phyloP scores from a whole-genome alignment of 768 basidiomycete species.

The Panus rudis region DNA sequence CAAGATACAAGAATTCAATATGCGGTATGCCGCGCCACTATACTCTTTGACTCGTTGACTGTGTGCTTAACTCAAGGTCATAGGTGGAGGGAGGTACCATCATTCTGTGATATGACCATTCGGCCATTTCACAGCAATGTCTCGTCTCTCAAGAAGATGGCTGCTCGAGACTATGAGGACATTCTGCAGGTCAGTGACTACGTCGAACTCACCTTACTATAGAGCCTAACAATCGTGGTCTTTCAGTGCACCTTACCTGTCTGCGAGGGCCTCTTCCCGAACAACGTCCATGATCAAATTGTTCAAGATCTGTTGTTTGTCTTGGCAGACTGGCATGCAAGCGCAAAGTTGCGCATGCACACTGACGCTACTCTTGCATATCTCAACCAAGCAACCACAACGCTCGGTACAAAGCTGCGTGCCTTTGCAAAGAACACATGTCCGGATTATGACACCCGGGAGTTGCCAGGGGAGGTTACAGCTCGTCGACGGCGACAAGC shows the following conservation, averaged over 20 bases:
- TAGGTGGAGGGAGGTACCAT: too few relatives aligned
- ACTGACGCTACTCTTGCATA: conserved; percentile 18
- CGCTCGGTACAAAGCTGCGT: conserved; percentile 14
- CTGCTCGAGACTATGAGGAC: not conserved
- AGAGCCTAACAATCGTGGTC: not conserved
- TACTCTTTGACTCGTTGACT: not conserved
- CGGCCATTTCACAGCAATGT: conserved; percentile 9
- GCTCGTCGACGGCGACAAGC: conserved; percentile 10
- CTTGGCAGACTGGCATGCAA: conserved; percentile 26
- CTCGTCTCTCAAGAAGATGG: conserved; percentile 15
- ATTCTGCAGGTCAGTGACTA: conserved; percentile 15
- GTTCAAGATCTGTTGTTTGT: conserved; percentile 4
- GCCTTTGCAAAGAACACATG: conserved; percentile 23
- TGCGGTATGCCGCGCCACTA: conserved; percentile 11
- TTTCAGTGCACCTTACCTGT: conserved; percentile 29
- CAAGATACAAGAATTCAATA: conserved; percentile 19
- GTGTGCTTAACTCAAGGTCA: conserved; percentile 1
- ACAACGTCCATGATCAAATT: conserved; percentile 14
- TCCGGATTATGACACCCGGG: conserved; percentile 17
- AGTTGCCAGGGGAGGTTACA: conserved; percentile 17
- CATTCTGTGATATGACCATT: conserved; percentile 20
- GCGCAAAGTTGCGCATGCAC: conserved; percentile 29
- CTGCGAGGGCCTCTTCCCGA: conserved; percentile 31
- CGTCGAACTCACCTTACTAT: not conserved
- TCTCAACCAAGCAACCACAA: conserved; percentile 14